Evolutionary conservation across 352 stramenopile genomes (phyloP), one percentile per base, ranked within the genome.

Genomic region (Globisporangium takayamanum): DNA sequence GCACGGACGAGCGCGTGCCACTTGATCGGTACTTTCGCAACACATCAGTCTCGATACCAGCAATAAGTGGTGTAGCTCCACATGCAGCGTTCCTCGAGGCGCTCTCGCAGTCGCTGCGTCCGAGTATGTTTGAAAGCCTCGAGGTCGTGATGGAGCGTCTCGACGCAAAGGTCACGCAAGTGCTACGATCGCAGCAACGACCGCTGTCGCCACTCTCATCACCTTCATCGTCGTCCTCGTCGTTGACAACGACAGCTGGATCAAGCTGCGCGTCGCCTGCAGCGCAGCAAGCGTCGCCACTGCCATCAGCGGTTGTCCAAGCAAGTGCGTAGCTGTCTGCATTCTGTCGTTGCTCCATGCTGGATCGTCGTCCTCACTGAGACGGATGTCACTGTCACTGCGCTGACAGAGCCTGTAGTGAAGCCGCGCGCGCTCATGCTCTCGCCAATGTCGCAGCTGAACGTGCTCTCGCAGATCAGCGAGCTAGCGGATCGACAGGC

Each of bases 381-480:
- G 6, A 5, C 46, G 22, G 5, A 51, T 12, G 46, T 1, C 12
- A 28, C 5, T 28, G 10, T 11, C 22, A 7, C 53, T 12, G 37
- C 18, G 14, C 16, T n/a, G 36, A 11, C 45, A 63, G 51, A 50
- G 6, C 16, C 15, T 0, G 14, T 18, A 37, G n/a, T 37, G 10
- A 46, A 22, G 22, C 26, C 48, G 10, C 61, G 57, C 20, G 64
- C 80, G 51, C 42, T 88, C 28, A 26, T 74, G 50, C 63, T 92
- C 51, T 92, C 82, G 41, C 82, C 82, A 0, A 72, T 68, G 16
- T 88, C 82, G 18, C 82, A 92, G 53, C 63, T 92, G 12, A 64
- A 92, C 61, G 74, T 89, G 22, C 73, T 92, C 12, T 86, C 82
- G 2, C 78, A 89, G 60, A 88, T 92, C 57, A 92, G 82, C 49